Conservation (phyloP, 768 basidiomycete genomes). For the Kondoa malvinella region DNA sequence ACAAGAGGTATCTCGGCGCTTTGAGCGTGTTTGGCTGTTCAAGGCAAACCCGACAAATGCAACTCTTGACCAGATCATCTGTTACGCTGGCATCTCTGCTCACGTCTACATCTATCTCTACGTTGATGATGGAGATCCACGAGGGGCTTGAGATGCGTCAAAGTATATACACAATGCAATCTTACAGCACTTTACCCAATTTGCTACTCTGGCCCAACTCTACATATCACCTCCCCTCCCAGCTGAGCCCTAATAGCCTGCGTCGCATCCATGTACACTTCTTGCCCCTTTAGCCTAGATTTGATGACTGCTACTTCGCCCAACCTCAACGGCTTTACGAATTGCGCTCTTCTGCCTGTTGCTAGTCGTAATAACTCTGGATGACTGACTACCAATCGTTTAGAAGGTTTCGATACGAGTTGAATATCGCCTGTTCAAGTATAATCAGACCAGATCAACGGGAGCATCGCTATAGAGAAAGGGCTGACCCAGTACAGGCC, state of each 20-base stretch:
- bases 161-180: too few species aligned
- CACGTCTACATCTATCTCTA: too few species aligned
- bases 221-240: background rate
- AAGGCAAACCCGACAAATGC: too few species aligned
- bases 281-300: slow-evolving; percentile 44
- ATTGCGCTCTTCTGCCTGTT: slow-evolving; percentile 62
- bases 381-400: slow-evolving; percentile 55
- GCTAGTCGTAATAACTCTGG: slow-evolving; percentile 61
- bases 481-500: slow-evolving; percentile 50
- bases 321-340: slow-evolving; percentile 65
- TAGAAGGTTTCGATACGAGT: slow-evolving; percentile 68
- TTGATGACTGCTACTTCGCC: slow-evolving; percentile 80
- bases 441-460: background rate
- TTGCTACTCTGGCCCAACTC: background rate
- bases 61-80: too few species aligned
- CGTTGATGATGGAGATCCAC: too few species aligned
- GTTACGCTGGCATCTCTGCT: too few species aligned
- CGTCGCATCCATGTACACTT: background rate
- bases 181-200: too few species aligned
- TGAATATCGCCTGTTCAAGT: slow-evolving; percentile 38
- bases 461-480: background rate
- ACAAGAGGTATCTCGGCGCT: too few species aligned
- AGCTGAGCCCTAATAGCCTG: background rate
- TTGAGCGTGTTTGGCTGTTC: too few species aligned
- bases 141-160: too few species aligned